phyloP scores from a whole-genome alignment of 768 basidiomycete genomes.

The Sistotremastrum suecicum region DNA sequence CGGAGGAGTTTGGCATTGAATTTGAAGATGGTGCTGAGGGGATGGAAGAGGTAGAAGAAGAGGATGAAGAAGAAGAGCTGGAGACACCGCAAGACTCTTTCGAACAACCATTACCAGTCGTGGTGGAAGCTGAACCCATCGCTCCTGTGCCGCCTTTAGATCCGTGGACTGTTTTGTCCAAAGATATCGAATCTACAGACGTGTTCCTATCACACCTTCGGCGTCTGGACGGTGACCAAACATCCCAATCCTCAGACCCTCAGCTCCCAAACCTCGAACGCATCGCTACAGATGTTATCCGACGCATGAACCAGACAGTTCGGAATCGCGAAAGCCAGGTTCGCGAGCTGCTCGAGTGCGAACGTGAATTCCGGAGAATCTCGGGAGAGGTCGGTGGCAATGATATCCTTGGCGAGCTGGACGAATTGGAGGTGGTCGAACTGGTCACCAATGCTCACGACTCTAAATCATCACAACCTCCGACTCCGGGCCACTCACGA shows the following conservation, averaged over 20 bases:
- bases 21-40: conserved; percentile 71
- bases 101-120: conserved; percentile 15
- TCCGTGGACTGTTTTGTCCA: conserved; percentile 57
- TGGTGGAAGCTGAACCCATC: conserved; percentile 4
- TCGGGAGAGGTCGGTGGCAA: conserved; percentile 64
- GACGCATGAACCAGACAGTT: conserved; percentile 59
- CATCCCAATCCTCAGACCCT: conserved; percentile 15
- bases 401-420: conserved; percentile 56
- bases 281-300: conserved; percentile 63
- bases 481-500: conserved; percentile 1
- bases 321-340: conserved; percentile 72
- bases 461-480: conserved; percentile 10
- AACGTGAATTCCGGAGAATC: conserved; percentile 68
- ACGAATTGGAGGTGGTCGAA: conserved; percentile 38
- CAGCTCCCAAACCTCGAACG: conserved; percentile 35
- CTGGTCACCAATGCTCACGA: conserved; percentile 28
- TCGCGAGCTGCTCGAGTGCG: conserved; percentile 61
- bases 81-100: conserved; percentile 17
- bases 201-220: conserved; percentile 63
- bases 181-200: conserved; percentile 65
- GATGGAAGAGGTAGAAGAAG: conserved; percentile 36
- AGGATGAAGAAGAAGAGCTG: conserved; percentile 24
- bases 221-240: conserved; percentile 44
- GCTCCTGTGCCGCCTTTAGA: conserved; percentile 23
- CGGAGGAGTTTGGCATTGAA: conserved; percentile 83